Conservation (phyloP, 23 red algal genomes). For the Gracilaria caudata region DNA sequence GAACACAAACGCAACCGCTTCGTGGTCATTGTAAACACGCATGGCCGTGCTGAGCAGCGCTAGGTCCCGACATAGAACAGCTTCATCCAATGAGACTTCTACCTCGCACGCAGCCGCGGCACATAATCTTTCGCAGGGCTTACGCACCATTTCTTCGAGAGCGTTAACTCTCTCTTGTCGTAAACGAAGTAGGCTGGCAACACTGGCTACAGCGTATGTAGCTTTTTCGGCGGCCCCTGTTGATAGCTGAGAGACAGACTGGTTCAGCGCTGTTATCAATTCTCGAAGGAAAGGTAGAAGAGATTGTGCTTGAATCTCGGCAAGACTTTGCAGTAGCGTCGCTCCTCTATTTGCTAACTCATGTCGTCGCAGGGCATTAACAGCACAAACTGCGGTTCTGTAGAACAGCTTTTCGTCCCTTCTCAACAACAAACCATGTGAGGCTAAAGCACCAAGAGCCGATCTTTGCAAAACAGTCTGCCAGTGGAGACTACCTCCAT, state of each 20-base stretch:
- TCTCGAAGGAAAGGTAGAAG: slow-evolving; percentile 1
- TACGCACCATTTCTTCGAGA: slow-evolving; percentile 17
- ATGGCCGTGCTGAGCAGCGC: slow-evolving; percentile 15
- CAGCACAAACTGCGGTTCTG: slow-evolving; percentile 23
- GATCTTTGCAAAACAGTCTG: slow-evolving; percentile 7
- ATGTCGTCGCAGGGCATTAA: background rate
- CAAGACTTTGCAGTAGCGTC: background rate
- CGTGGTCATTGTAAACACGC: slow-evolving; percentile 34
- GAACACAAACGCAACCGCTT: slow-evolving; percentile 21
- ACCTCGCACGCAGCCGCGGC: background rate
- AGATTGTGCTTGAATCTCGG: background rate
- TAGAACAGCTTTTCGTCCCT: slow-evolving; percentile 30
- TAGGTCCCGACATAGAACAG: slow-evolving; percentile 8
- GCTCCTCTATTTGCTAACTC: slow-evolving; percentile 13
- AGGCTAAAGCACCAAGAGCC: slow-evolving; percentile 15
- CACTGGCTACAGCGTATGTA: slow-evolving; percentile 8
- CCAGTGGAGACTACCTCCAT: background rate
- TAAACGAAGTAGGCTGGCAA: background rate
- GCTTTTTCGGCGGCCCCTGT: slow-evolving; percentile 1
- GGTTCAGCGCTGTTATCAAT: slow-evolving; percentile 15
- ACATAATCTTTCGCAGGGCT: slow-evolving; percentile 31
- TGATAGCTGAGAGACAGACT: background rate
- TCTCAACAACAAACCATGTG: background rate
- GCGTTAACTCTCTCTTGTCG: slow-evolving; percentile 19
- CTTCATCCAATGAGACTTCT: slow-evolving; percentile 1